phyloP scores from a whole-genome alignment of 345 rosid genomes.

The Viola odorata region DNA sequence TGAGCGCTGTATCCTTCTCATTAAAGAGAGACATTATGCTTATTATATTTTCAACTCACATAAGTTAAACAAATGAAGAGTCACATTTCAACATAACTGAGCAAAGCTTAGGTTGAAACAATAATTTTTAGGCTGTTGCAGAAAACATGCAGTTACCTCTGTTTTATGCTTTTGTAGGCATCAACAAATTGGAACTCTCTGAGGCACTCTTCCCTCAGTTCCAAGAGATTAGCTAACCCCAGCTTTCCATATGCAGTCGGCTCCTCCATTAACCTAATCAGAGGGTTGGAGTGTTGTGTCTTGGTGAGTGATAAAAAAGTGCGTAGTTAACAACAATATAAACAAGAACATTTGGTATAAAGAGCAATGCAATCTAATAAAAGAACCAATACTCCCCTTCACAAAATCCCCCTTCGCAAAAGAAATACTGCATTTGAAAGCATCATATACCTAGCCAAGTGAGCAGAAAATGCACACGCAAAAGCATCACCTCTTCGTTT shows the following conservation, averaged over 20 bases:
- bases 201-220: conserved; percentile 94
- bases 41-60: too few relatives aligned
- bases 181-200: conserved; percentile 95
- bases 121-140: too few relatives aligned
- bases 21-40: too few relatives aligned
- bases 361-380: not conserved
- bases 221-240: conserved; percentile 97
- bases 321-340: not conserved
- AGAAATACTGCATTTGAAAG: not conserved
- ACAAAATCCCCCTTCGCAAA: too few relatives aligned
- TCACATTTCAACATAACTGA: not conserved
- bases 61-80: too few relatives aligned
- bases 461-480: conserved; percentile 99
- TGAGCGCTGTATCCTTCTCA: too few relatives aligned
- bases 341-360: not conserved
- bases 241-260: conserved; percentile 98
- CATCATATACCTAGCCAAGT: conserved; percentile 71
- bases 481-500: conserved; percentile 98
- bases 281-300: conserved; percentile 2
- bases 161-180: conserved; percentile 95
- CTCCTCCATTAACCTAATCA: conserved; percentile 88
- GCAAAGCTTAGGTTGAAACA: not conserved
- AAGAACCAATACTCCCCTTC: too few relatives aligned
- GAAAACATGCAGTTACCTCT: conserved; percentile 44
- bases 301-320: not conserved